A percentile compares a stretch with the other conserved stretches of the same genome.
phyloP scores from a whole-genome alignment of 306 rosid species.

The Carpinus fangiana region DNA sequence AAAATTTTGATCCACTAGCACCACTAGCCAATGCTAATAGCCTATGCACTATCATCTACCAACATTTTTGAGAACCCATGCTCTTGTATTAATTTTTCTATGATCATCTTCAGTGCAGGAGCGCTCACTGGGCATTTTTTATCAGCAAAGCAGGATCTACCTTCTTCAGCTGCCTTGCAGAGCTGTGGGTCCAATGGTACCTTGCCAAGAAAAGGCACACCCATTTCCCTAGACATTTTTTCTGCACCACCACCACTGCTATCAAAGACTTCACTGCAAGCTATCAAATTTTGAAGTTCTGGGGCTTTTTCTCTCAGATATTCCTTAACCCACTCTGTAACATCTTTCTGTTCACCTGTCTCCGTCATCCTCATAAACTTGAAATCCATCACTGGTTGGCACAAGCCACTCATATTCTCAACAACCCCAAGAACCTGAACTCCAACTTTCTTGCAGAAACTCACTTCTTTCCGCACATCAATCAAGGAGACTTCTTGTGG shows the following conservation, averaged over 20 bases:
- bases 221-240: conserved; percentile 79
- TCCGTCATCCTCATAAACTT: conserved; percentile 57
- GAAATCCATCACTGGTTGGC: conserved; percentile 61
- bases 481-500: conserved; percentile 90
- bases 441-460: conserved; percentile 83
- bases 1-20: conserved; percentile 19
- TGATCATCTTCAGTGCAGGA: conserved; percentile 69
- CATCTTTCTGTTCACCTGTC: conserved; percentile 69
- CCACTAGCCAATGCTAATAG: conserved; percentile 1
- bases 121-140: conserved; percentile 63
- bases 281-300: conserved; percentile 53
- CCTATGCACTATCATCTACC: conserved; percentile 44
- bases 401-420: conserved; percentile 91
- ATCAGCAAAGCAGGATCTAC: conserved; percentile 77
- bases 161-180: conserved; percentile 94
- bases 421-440: conserved; percentile 81
- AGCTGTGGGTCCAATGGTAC: conserved; percentile 92
- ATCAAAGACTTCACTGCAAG: conserved; percentile 82
- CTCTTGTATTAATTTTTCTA: conserved; percentile 60
- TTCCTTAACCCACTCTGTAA: conserved; percentile 61
- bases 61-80: conserved; percentile 41
- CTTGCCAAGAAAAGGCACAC: conserved; percentile 79
- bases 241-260: conserved; percentile 83
- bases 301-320: conserved; percentile 69
- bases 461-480: conserved; percentile 88